phyloP scores from a whole-genome alignment of 768 basidiomycete genomes.

The Chalciporus sphaerocephalus region DNA sequence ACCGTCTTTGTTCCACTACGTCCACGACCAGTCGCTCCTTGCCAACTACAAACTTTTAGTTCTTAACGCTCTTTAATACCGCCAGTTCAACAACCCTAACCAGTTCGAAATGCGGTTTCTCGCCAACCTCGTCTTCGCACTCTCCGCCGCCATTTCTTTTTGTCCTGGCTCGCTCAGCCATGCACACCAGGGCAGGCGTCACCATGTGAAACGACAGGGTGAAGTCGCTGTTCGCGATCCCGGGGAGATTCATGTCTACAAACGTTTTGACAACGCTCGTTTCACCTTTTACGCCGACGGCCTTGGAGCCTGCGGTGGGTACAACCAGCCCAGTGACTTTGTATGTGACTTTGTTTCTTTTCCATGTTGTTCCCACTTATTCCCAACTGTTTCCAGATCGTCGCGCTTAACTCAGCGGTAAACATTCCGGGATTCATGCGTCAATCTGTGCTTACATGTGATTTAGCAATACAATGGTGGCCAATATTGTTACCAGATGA shows the following conservation, averaged over 20 bases:
- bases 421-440: not conserved
- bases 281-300: constrained; percentile 41
- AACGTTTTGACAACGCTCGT: constrained; percentile 22
- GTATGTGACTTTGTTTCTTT: constrained; percentile 21
- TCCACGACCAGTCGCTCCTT: not conserved
- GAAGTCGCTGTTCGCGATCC: constrained; percentile 25
- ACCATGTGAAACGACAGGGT: constrained; percentile 19
- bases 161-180: constrained; percentile 18
- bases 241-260: constrained; percentile 20
- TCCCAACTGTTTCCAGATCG: constrained; percentile 38
- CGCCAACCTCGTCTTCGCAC: constrained; percentile 15
- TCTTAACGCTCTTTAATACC: not conserved
- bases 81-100: not conserved
- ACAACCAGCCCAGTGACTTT: constrained; percentile 30
- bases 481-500: constrained; percentile 54
- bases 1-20: not conserved
- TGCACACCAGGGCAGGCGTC: constrained; percentile 20
- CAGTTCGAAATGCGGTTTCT: constrained; percentile 24
- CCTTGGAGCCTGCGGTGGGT: constrained; percentile 40
- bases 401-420: constrained; percentile 40
- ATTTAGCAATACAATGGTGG: constrained; percentile 52
- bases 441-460: not conserved
- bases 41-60: not conserved
- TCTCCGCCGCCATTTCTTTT: constrained; percentile 18
- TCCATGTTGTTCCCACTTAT: constrained; percentile 3